Evolutionary conservation across 2,329 filamentous ascomycete species (phyloP).

Genomic region (Pyricularia pennisetigena): DNA sequence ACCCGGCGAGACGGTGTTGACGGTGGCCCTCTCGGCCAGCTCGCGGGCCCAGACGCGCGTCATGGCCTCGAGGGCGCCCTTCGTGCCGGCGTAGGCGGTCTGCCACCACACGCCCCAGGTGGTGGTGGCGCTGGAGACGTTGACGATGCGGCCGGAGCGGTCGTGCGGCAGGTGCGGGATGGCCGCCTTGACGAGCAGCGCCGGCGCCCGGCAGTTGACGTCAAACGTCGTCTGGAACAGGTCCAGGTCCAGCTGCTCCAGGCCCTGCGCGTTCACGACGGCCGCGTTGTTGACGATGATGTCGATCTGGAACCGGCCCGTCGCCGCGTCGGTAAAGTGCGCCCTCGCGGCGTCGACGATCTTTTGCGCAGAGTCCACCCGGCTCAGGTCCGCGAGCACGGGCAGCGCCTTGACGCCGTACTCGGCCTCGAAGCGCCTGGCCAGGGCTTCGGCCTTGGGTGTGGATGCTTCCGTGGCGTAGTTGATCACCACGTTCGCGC

Average conservation of each 20-base stretch:
- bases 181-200: slow-evolving; percentile 55
- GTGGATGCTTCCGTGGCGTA: slow-evolving; percentile 22
- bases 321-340: not conserved
- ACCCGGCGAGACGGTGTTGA: slow-evolving; percentile 66
- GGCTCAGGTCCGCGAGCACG: slow-evolving; percentile 10
- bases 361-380: slow-evolving; percentile 12
- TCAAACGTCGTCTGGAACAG: slow-evolving; percentile 72
- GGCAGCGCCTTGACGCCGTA: slow-evolving; percentile 5
- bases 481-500: slow-evolving; percentile 47
- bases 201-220: slow-evolving; percentile 56
- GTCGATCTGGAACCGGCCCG: slow-evolving; percentile 49
- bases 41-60: slow-evolving; percentile 66
- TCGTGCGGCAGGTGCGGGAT: slow-evolving; percentile 53
- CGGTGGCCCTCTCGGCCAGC: slow-evolving; percentile 65
- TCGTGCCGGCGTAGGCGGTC: slow-evolving; percentile 63
- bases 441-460: slow-evolving; percentile 30
- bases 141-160: slow-evolving; percentile 71
- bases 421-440: slow-evolving; percentile 24
- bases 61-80: slow-evolving; percentile 52
- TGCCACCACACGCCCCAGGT: slow-evolving; percentile 55
- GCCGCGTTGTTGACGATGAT: slow-evolving; percentile 47
- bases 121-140: slow-evolving; percentile 51
- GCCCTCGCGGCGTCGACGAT: slow-evolving; percentile 3
- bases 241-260: slow-evolving; percentile 63
- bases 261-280: slow-evolving; percentile 49